Evolutionary conservation across 2,329 filamentous ascomycete genomes (phyloP), one percentile per base, ranked within the genome.

Genomic region (Talaromyces sp.): DNA sequence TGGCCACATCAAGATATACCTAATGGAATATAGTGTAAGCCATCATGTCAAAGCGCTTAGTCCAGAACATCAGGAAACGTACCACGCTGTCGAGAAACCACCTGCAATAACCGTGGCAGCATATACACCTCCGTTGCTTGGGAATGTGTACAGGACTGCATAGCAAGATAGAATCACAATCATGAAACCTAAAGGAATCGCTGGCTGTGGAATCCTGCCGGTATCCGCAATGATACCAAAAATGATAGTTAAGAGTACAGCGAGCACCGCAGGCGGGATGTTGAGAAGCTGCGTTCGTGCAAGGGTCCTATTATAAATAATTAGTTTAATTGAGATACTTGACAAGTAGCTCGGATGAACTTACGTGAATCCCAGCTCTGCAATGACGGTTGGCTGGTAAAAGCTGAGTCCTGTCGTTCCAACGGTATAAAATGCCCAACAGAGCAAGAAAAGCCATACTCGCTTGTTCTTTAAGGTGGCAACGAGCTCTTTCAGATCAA

Each of bases 391-490:
- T 0, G 75, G 74, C 63, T 79, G 77, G 65, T 79, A 80, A 66
- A 82, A 82, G 16, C 73, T 73, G 1, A 82, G 74, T 9, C 79
- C 81, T 10, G 73, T 76, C 8, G 79, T 82, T 2, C 80, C 81
- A 4, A 82, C 78, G 0, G 80, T 82, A 60, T 80, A 82, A 24
- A 78, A 73, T 0, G 80, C 81, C 79, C 81, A 82, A 33, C 80
- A 79, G 0, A 77, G 60, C 1, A 77, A 80, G 60, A 83, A 82
- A 1, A 82, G 73, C 78, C 79, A 83, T 0, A 81, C 70, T 0
- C 79, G 71, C 16, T 72, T 69, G 63, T 82, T 77, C 35, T 77
- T 79, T 3, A 82, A 67, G 0, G 78, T 75, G 0, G 69, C 60
- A 5, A 77, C 9, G 19, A 47, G 19, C 43, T 47, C 43, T 24